These are phyloP conservation scores for Phialophora tarda DNA, from an alignment of 2,329 filamentous ascomycete species.

Conservation along the genomic window DNA sequence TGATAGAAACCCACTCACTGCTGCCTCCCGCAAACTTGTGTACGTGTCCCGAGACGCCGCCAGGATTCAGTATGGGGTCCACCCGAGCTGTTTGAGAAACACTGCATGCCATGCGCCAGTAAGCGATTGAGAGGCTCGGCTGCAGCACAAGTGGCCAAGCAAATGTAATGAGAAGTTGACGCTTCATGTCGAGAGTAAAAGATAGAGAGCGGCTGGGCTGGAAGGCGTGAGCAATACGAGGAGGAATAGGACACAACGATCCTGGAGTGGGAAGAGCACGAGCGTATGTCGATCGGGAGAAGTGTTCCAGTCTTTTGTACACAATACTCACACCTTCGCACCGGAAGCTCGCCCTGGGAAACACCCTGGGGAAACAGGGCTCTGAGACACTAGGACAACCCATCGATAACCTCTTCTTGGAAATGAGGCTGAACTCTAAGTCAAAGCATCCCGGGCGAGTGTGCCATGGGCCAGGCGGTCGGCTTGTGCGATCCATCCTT, in stretches of 20 bases:
- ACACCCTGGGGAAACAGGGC: neutral
- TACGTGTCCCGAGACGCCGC: constrained; percentile 65
- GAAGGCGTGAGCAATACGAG: neutral
- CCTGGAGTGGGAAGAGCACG: neutral
- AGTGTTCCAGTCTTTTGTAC: neutral
- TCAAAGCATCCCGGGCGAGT: constrained; percentile 3
- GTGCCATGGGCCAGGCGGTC: neutral
- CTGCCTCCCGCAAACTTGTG: constrained; percentile 78
- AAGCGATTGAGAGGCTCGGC: constrained; percentile 56
- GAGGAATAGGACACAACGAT: neutral
- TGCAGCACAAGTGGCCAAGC: constrained; percentile 28
- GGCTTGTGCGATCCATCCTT: neutral
- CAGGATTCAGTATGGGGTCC: constrained; percentile 75
- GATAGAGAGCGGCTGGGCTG: constrained; percentile 5
- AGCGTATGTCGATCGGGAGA: neutral
- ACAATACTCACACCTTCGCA: neutral
- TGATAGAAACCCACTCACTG: constrained; percentile 61
- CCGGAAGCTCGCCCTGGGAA: neutral
- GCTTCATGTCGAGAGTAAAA: constrained; percentile 22
- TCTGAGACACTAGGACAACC: neutral
- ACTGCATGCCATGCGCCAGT: constrained; percentile 88
- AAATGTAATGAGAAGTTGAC: constrained; percentile 8
- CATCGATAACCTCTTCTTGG: constrained; percentile 1
- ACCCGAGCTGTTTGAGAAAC: constrained; percentile 63
- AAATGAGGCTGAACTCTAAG: constrained; percentile 17